These are phyloP conservation scores for Vaccinium vitisidaea DNA, from an alignment of 148 eudicot genomes.

Conservation along the genomic window DNA sequence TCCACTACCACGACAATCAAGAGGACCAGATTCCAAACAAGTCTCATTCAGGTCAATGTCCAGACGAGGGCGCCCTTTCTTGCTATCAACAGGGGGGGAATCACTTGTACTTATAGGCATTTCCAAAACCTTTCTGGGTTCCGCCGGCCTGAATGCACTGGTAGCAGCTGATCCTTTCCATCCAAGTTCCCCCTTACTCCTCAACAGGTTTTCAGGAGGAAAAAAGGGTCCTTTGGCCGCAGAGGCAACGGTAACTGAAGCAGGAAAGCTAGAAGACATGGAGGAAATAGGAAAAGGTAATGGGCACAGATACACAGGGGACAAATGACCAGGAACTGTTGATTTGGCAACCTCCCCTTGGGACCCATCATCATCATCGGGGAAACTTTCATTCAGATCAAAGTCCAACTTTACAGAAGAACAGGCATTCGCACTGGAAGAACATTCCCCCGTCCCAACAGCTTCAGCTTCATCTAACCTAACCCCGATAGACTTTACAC, in stretches of 20 bases:
- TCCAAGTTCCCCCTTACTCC: slow-evolving; percentile 61
- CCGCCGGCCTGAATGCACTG: slow-evolving; percentile 97
- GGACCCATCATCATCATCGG: slow-evolving; percentile 33
- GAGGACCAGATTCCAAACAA: slow-evolving; percentile 23
- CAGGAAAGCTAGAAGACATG: slow-evolving; percentile 18
- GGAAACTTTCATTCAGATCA: slow-evolving; percentile 40
- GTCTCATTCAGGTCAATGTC: slow-evolving; percentile 82
- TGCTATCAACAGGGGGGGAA: slow-evolving; percentile 38
- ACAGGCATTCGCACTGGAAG: background rate
- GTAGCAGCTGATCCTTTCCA: slow-evolving; percentile 98
- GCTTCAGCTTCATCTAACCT: slow-evolving; percentile 15
- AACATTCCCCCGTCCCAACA: slow-evolving; percentile 10
- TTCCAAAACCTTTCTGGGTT: slow-evolving; percentile 61
- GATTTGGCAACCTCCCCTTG: slow-evolving; percentile 21
- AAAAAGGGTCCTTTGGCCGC: slow-evolving; percentile 74
- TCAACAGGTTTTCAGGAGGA: slow-evolving; percentile 62
- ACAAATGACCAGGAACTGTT: slow-evolving; percentile 12
- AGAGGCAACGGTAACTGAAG: slow-evolving; percentile 46
- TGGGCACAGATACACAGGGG: slow-evolving; percentile 18
- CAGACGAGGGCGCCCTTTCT: slow-evolving; percentile 44
- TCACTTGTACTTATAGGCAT: slow-evolving; percentile 25
- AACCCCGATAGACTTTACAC: background rate
- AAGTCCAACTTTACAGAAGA: slow-evolving; percentile 29
- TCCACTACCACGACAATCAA: slow-evolving; percentile 38
- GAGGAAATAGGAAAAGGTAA: slow-evolving; percentile 27